Evolutionary conservation across 345 rosid genomes (phyloP).

Genomic region (Iberis pinnata): DNA sequence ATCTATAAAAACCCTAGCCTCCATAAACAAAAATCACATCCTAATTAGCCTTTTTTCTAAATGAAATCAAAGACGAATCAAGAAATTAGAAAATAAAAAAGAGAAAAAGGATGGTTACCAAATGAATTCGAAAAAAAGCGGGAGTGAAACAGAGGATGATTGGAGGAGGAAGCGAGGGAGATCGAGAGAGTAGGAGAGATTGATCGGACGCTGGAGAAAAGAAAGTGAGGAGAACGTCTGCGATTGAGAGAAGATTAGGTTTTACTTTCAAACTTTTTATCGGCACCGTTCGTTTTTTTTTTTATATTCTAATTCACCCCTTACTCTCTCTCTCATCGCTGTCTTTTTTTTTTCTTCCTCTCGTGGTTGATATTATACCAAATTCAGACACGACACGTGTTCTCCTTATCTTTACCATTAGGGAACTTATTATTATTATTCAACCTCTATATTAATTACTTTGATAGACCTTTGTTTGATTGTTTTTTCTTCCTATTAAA

Average conservation of each 20-base stretch:
- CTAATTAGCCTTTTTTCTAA: background rate
- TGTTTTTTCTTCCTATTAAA: no score
- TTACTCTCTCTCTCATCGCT: background rate
- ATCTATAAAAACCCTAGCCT: slow-evolving; percentile 25
- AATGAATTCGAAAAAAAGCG: slow-evolving; percentile 51
- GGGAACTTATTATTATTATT: no score
- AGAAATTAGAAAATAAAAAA: background rate
- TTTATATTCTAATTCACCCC: background rate
- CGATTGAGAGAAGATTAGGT: slow-evolving; percentile 40
- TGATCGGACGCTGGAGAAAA: slow-evolving; percentile 96
- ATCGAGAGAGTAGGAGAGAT: slow-evolving; percentile 25
- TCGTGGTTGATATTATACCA: slow-evolving; percentile 17
- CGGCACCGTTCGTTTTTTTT: slow-evolving; percentile 59
- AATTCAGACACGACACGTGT: slow-evolving; percentile 18
- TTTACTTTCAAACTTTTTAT: slow-evolving; percentile 32
- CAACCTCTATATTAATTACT: no score
- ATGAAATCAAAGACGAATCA: background rate
- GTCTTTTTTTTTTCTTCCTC: background rate
- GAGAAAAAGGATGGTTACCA: slow-evolving; percentile 5
- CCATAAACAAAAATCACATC: slow-evolving; percentile 11
- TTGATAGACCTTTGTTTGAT: no score
- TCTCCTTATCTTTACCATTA: background rate
- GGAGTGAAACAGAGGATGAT: slow-evolving; percentile 40
- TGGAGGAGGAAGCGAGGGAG: slow-evolving; percentile 38
- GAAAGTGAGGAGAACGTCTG: slow-evolving; percentile 48